These are phyloP conservation scores for Pleurotus citrinopileatus DNA, from an alignment of 768 basidiomycete genomes.

Conservation along the genomic window DNA sequence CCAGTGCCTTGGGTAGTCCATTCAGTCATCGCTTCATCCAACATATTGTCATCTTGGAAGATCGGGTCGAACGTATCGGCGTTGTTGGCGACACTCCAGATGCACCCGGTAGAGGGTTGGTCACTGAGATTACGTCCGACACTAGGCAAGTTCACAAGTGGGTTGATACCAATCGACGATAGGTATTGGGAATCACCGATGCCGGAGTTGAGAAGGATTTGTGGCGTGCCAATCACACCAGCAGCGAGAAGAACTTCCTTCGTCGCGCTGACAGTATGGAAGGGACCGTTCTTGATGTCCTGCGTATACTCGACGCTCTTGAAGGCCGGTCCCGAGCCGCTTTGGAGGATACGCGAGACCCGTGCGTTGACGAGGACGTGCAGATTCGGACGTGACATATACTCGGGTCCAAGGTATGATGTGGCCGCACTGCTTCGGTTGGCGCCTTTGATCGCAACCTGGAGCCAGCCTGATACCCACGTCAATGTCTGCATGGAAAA, in stretches of 20 bases:
- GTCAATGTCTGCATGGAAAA: too few species aligned
- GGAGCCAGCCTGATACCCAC: too few species aligned
- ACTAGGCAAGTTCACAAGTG: slow-evolving; percentile 42
- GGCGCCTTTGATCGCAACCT: slow-evolving; percentile 16
- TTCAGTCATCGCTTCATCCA: slow-evolving; percentile 12
- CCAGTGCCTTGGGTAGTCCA: slow-evolving; percentile 19
- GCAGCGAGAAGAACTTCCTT: too few species aligned
- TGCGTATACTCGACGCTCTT: slow-evolving; percentile 50
- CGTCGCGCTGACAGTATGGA: slow-evolving; percentile 46
- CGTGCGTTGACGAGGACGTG: slow-evolving; percentile 54
- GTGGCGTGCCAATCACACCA: slow-evolving; percentile 51
- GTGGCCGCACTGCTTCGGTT: slow-evolving; percentile 21
- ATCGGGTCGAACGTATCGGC: slow-evolving; percentile 15
- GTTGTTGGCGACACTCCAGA: slow-evolving; percentile 9
- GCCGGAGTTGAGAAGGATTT: slow-evolving; percentile 48
- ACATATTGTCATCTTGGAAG: slow-evolving; percentile 11
- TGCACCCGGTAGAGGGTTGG: background rate
- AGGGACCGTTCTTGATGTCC: slow-evolving; percentile 20
- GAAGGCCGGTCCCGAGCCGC: slow-evolving; percentile 30
- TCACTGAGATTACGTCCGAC: slow-evolving; percentile 1
- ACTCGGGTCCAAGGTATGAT: slow-evolving; percentile 21
- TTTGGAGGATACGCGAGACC: slow-evolving; percentile 49
- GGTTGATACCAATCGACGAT: slow-evolving; percentile 34
- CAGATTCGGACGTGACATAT: slow-evolving; percentile 41
- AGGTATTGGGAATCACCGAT: slow-evolving; percentile 50